Conservation (phyloP, 148 eudicot genomes). For the Vaccinium vitisidaea region DNA sequence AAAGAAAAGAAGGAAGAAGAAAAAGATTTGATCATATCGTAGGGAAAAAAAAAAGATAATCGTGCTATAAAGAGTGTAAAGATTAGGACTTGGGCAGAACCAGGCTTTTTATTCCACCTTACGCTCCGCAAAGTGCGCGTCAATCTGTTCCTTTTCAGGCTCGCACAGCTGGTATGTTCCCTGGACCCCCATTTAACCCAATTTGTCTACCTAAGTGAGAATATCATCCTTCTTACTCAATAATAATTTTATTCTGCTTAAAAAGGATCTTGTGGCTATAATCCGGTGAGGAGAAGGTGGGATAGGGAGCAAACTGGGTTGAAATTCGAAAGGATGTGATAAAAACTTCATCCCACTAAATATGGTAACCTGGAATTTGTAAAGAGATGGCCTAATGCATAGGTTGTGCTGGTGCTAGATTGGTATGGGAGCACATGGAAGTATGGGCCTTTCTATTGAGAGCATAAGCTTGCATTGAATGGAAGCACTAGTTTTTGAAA, state of each 20-base stretch:
- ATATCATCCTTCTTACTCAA: not conserved
- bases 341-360: not conserved
- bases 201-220: not conserved
- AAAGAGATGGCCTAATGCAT: not conserved
- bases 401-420: not conserved
- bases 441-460: not conserved
- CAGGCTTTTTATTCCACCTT: not conserved
- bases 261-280: not conserved
- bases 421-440: not conserved
- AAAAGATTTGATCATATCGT: too few species aligned
- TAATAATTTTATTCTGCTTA: not conserved
- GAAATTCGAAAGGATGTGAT: not conserved
- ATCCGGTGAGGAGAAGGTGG: not conserved
- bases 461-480: too few species aligned
- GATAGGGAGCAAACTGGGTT: not conserved
- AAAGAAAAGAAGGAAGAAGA: not conserved
- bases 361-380: not conserved
- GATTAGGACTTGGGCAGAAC: not conserved
- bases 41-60: not conserved
- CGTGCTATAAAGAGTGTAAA: not conserved
- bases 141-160: not conserved
- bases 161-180: not conserved
- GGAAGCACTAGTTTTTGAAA: not conserved
- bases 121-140: not conserved
- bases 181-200: not conserved